Evolutionary conservation across 2,329 filamentous ascomycete species (phyloP).

Genomic region (Eutypa lata): DNA sequence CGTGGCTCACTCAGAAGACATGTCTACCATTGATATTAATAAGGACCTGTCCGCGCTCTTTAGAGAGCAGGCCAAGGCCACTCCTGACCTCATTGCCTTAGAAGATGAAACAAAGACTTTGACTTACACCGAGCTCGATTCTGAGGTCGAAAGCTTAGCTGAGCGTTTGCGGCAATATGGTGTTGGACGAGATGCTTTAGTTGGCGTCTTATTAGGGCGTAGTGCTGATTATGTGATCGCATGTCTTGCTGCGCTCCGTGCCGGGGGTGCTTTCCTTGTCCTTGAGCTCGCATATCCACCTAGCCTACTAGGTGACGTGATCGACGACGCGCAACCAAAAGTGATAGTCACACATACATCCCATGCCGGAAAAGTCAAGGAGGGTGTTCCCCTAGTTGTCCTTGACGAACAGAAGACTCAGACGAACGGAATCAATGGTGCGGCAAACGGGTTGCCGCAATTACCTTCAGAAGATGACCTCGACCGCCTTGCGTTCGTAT

Average conservation of each 20-base stretch:
- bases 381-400: slow-evolving; percentile 59
- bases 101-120: slow-evolving; percentile 66
- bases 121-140: slow-evolving; percentile 71
- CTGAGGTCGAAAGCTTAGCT: slow-evolving; percentile 63
- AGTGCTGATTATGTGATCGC: slow-evolving; percentile 78
- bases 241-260: slow-evolving; percentile 72
- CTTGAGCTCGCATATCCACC: slow-evolving; percentile 77
- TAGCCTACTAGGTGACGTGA: slow-evolving; percentile 69
- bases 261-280: slow-evolving; percentile 76
- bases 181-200: slow-evolving; percentile 69
- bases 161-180: slow-evolving; percentile 62
- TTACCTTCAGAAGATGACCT: slow-evolving; percentile 64
- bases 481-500: slow-evolving; percentile 74
- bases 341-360: slow-evolving; percentile 67
- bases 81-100: slow-evolving; percentile 67
- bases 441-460: slow-evolving; percentile 43
- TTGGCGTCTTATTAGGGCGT: slow-evolving; percentile 72
- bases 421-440: slow-evolving; percentile 25
- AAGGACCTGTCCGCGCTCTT: slow-evolving; percentile 75
- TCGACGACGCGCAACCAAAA: slow-evolving; percentile 69
- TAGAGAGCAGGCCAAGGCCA: slow-evolving; percentile 62
- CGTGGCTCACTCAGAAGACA: slow-evolving; percentile 29
- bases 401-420: slow-evolving; percentile 50
- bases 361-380: slow-evolving; percentile 64
- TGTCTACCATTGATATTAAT: slow-evolving; percentile 65